Conservation (phyloP, 352 stramenopile genomes). For the Pythium graminicola region DNA sequence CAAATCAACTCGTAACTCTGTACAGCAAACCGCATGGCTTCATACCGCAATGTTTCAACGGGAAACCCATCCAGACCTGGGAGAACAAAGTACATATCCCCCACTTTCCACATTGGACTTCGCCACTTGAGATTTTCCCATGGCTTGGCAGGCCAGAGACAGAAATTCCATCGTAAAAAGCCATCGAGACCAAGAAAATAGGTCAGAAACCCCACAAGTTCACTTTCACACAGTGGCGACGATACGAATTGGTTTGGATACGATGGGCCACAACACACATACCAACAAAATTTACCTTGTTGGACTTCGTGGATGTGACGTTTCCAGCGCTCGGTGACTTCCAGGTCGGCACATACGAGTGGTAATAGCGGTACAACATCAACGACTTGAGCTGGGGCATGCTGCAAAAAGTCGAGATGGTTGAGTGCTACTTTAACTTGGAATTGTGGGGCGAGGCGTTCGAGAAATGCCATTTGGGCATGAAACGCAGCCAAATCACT, state of each 20-base stretch:
- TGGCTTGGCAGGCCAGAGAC: constrained; percentile 51
- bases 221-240: constrained; percentile 59
- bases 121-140: constrained; percentile 64
- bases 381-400: constrained; percentile 53
- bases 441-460: constrained; percentile 56
- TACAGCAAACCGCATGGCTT: constrained; percentile 58
- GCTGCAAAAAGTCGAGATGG: constrained; percentile 62
- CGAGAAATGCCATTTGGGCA: constrained; percentile 56
- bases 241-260: constrained; percentile 80
- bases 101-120: constrained; percentile 57
- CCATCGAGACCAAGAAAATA: constrained; percentile 74
- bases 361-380: constrained; percentile 68
- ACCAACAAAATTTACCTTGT: constrained; percentile 64
- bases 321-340: constrained; percentile 45
- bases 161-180: constrained; percentile 82
- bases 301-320: constrained; percentile 44
- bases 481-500: constrained; percentile 48
- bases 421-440: constrained; percentile 72
- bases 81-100: constrained; percentile 82
- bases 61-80: constrained; percentile 51
- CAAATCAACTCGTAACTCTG: constrained; percentile 60
- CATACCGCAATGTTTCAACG: constrained; percentile 64
- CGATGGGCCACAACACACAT: constrained; percentile 63
- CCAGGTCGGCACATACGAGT: constrained; percentile 54
- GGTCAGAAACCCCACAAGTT: constrained; percentile 70